phyloP scores from a whole-genome alignment of 768 basidiomycete genomes.

The Coprinopsis marcescibilis region DNA sequence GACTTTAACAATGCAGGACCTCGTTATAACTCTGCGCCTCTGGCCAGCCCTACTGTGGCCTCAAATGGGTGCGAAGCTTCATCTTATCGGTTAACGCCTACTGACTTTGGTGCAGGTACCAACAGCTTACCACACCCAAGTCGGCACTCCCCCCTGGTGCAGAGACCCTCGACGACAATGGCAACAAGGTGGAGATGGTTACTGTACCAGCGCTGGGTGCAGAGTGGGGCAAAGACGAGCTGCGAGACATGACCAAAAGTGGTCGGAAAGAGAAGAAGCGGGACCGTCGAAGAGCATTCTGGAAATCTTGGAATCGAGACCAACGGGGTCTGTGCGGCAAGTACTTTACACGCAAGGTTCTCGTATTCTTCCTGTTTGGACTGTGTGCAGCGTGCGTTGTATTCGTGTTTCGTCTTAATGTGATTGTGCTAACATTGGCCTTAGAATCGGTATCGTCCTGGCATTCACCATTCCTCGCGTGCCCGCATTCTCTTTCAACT shows the following conservation, averaged over 20 bases:
- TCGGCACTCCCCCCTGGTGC: conserved; percentile 28
- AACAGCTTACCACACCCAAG: conserved; percentile 32
- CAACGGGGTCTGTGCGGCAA: conserved; percentile 75
- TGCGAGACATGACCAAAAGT: conserved; percentile 70
- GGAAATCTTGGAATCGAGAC: conserved; percentile 74
- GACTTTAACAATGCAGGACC: conserved; percentile 89
- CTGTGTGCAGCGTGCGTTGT: conserved; percentile 48
- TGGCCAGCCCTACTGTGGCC: conserved; percentile 23
- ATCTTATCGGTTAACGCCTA: neutral
- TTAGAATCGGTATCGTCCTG: conserved; percentile 61
- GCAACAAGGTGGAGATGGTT: conserved; percentile 73
- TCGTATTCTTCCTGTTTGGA: conserved; percentile 66
- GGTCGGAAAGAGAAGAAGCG: conserved; percentile 59
- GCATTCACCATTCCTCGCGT: conserved; percentile 83
- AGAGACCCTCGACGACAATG: conserved; percentile 32
- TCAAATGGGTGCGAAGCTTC: conserved; percentile 38
- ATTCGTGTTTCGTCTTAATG: conserved; percentile 6
- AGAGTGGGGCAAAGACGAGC: conserved; percentile 81
- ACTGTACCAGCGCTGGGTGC: conserved; percentile 89
- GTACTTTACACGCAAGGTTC: conserved; percentile 67
- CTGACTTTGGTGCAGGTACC: conserved; percentile 33
- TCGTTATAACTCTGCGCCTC: conserved; percentile 63
- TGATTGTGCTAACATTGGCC: conserved; percentile 6
- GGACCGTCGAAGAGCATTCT: conserved; percentile 49
- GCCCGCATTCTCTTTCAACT: conserved; percentile 63